A percentile compares a stretch with the other conserved stretches of the same genome.
Evolutionary conservation across 495 filamentous ascomycete species (phyloP).

Genomic region (Aspergillus indologenus): DNA sequence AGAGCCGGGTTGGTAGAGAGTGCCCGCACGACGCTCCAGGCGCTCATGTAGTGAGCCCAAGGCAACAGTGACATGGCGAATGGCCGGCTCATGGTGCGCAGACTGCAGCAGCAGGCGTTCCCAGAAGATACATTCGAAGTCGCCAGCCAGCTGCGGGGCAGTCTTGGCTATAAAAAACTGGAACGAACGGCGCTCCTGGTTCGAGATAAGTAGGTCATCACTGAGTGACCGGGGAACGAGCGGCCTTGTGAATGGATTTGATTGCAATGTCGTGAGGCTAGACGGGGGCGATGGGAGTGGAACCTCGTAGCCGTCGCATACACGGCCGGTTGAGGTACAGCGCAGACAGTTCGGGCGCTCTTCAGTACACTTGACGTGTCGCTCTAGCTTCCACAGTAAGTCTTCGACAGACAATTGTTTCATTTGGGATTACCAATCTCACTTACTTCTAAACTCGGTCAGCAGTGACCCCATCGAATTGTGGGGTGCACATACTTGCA

Average conservation of each 20-base stretch:
- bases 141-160: constrained; percentile 1
- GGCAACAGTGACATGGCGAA: constrained; percentile 1
- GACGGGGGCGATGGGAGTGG: background rate
- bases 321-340: background rate
- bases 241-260: background rate
- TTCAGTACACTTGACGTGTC: background rate
- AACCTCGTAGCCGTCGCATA: background rate
- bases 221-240: background rate
- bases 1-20: background rate
- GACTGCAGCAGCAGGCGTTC: constrained; percentile 1
- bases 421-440: background rate
- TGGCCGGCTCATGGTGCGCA: background rate
- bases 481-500: background rate
- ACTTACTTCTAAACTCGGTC: background rate
- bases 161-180: constrained; percentile 1
- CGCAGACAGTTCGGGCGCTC: background rate
- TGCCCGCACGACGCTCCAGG: background rate
- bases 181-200: constrained; percentile 1
- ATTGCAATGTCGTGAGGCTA: background rate
- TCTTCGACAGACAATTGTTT: background rate
- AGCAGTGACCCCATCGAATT: background rate
- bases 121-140: constrained; percentile 5
- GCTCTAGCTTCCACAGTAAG: background rate
- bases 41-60: constrained; percentile 1
- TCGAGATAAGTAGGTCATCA: background rate